A percentile compares a stretch with the other conserved stretches of the same genome.
phyloP scores from a whole-genome alignment of 768 basidiomycete genomes.

The Lentinula raphanica region DNA sequence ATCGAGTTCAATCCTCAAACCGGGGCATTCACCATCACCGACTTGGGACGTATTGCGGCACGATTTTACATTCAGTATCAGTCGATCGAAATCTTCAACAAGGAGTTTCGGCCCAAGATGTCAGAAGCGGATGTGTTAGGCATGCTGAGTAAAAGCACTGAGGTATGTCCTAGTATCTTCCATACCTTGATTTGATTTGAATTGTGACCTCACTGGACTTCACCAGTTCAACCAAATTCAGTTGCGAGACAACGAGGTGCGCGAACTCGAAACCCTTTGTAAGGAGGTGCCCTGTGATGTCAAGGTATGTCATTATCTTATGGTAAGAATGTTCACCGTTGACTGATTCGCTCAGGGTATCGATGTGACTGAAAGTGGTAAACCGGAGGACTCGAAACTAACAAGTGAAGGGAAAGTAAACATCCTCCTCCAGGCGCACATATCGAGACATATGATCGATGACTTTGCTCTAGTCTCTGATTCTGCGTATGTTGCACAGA shows the following conservation, averaged over 20 bases:
- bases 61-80: conserved; percentile 90
- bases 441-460: conserved; percentile 75
- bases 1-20: conserved; percentile 61
- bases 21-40: conserved; percentile 69
- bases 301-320: conserved; percentile 42
- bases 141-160: conserved; percentile 86
- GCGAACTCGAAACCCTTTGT: conserved; percentile 73
- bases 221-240: conserved; percentile 92
- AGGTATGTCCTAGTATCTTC: conserved; percentile 45
- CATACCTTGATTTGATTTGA: background rate
- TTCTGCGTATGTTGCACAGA: conserved; percentile 89
- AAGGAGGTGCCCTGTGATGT: conserved; percentile 74
- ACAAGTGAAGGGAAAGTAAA: conserved; percentile 80
- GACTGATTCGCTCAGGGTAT: conserved; percentile 33
- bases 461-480: conserved; percentile 98
- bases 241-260: conserved; percentile 81
- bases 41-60: conserved; percentile 92
- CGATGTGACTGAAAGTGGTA: background rate
- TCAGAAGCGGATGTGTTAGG: conserved; percentile 86
- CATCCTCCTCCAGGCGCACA: conserved; percentile 86
- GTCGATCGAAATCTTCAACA: conserved; percentile 85
- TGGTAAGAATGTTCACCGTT: background rate
- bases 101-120: conserved; percentile 75
- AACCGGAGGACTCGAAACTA: too few species aligned
- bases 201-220: conserved; percentile 1